Percentiles rank a stretch among this genome's conserved stretches.
These are phyloP conservation scores for Senna siamea DNA, from an alignment of 306 rosid species.

Conservation along the genomic window DNA sequence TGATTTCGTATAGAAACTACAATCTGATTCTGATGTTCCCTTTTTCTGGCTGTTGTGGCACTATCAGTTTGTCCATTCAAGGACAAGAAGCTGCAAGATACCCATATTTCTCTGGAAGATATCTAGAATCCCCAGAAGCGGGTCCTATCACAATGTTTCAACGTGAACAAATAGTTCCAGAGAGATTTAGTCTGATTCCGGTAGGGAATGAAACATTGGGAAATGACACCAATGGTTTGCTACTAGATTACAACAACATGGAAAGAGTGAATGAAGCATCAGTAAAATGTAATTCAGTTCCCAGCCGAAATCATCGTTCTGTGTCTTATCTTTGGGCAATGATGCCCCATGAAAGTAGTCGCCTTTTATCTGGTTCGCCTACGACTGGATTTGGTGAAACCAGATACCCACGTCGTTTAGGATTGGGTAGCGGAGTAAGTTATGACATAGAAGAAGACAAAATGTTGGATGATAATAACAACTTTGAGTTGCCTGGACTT, in stretches of 20 bases:
- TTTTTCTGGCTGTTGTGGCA: too few species aligned
- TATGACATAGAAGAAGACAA: too few species aligned
- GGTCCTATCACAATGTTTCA: conserved; percentile 39
- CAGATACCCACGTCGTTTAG: conserved; percentile 30
- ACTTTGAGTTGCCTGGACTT: conserved; percentile 40
- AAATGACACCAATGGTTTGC: conserved; percentile 39
- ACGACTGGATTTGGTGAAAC: conserved; percentile 36
- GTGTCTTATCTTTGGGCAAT: conserved; percentile 31
- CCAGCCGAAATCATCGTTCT: conserved; percentile 26
- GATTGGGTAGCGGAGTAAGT: conserved; percentile 26
- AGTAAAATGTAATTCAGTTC: conserved; percentile 32
- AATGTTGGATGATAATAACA: too few species aligned
- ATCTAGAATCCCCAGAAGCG: conserved; percentile 43
- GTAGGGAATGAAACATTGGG: conserved; percentile 38
- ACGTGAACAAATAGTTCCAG: conserved; percentile 30
- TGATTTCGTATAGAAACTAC: conserved; percentile 20
- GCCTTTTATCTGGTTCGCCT: too few species aligned
- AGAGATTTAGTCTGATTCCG: conserved; percentile 26
- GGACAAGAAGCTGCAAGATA: too few species aligned
- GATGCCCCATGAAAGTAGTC: too few species aligned
- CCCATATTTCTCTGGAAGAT: too few species aligned
- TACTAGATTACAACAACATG: conserved; percentile 14
- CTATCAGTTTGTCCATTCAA: too few species aligned
- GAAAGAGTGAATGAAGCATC: conserved; percentile 35
- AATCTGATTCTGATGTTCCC: not conserved